Evolutionary conservation across 2,329 filamentous ascomycete genomes (phyloP), one percentile per base, ranked within the genome.

Genomic region (Fusarium sp.): DNA sequence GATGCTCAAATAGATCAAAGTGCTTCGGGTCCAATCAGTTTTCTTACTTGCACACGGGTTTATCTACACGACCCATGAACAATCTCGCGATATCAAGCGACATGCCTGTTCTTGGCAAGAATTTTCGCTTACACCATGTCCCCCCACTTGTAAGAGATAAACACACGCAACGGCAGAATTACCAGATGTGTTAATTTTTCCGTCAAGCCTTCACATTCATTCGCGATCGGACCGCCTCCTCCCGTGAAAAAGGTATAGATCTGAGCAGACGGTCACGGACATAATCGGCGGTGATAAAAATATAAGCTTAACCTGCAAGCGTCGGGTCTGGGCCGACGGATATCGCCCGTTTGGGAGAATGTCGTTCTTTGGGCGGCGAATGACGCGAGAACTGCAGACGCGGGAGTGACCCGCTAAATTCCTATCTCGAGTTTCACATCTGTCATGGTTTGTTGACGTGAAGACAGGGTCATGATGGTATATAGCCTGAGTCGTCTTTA

Each of bases 341-440:
- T 67, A 73, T 69, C 70, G 16, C 74, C 66, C 10, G 14, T 56
- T 64, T 41, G 15, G 51, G 73, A 37, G 60, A 63, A 76, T 76
- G 73, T 75, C 74, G 74, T 73, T 69, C 66, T 73, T 64, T 42
- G 25, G 10, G 49, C 49, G 33, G 58, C 63, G 70, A 76, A 76
- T 76, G 73, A 75, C 74, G 74, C 66, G 66, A 76, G 62, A 45
- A 39, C 21, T 46, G 64, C 48, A 60, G 33, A 46, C 19, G 31
- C 55, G 23, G 39, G 60, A 48, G 38, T 46, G 73, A 48, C 71
- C 74, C 74, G 63, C 69, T 49, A 66, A 66, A 51, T 68, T 42
- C 62, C 60, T 65, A 63, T 68, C 55, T 51, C 58, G 66, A 73
- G 58, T 35, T 61, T 49, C 58, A 48, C 33, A 19, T 65, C 48